phyloP scores from a whole-genome alignment of 78 protist species.

The Guillardia theta region DNA sequence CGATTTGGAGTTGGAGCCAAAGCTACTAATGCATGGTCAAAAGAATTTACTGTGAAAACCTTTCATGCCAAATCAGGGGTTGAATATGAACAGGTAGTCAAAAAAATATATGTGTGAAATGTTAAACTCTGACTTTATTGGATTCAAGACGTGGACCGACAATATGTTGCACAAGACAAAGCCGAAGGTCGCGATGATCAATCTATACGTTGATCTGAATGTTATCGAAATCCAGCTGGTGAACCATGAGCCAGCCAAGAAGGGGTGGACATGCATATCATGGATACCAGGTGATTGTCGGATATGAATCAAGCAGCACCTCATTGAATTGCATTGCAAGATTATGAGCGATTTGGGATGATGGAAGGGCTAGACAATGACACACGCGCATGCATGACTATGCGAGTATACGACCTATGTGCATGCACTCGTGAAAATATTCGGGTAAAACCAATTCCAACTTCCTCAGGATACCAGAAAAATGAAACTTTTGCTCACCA shows the following conservation, averaged over 20 bases:
- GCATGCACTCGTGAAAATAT: neutral
- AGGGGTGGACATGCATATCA: neutral
- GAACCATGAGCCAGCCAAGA: neutral
- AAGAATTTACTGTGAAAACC: neutral
- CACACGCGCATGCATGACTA: neutral
- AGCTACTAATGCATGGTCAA: neutral
- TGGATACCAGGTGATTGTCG: too few species aligned
- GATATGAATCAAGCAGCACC: too few species aligned
- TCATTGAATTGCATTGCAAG: too few species aligned
- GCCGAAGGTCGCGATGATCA: neutral
- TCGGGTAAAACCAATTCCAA: too few species aligned
- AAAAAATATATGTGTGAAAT: too few species aligned
- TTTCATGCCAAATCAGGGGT: neutral
- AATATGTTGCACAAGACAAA: neutral
- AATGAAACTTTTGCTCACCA: too few species aligned
- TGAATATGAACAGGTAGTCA: neutral
- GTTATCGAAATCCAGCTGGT: too few species aligned
- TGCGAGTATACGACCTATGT: conserved; percentile 11
- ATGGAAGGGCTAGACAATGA: neutral
- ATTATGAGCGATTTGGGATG: neutral
- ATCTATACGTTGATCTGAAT: too few species aligned
- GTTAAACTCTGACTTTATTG: too few species aligned
- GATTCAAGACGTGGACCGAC: neutral
- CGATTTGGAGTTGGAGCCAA: conserved; percentile 26
- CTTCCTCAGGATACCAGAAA: too few species aligned